Evolutionary conservation across 1,139 yeast species (phyloP).

Genomic region (Taiozyma sp.): DNA sequence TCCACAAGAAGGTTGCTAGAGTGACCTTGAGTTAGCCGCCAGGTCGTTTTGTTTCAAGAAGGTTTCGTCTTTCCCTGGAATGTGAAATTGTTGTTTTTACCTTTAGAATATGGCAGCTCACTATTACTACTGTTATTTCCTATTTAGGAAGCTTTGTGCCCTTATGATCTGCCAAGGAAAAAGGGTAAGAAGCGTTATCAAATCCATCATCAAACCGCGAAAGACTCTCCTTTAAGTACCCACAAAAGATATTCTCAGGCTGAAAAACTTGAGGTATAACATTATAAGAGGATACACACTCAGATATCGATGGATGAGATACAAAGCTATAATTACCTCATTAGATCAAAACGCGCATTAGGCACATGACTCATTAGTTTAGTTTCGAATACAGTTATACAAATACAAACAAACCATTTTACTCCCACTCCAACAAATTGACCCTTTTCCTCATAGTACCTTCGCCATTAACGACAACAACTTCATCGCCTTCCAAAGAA

Average conservation of each 20-base stretch:
- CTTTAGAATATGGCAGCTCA: not conserved
- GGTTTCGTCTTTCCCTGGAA: not conserved
- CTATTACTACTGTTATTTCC: not conserved
- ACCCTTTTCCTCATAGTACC: slow-evolving; percentile 48
- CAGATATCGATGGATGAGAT: no score
- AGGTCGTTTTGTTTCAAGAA: not conserved
- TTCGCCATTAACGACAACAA: slow-evolving; percentile 53
- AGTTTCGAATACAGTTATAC: not conserved
- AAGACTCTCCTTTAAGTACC: no score
- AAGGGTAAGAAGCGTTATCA: no score
- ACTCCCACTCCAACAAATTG: slow-evolving; percentile 45
- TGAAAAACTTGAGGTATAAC: no score
- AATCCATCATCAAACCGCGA: no score
- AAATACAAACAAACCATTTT: slow-evolving; percentile 1
- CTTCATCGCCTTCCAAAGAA: slow-evolving; percentile 58
- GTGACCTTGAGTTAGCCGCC: not conserved
- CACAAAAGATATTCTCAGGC: no score
- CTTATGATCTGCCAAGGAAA: no score
- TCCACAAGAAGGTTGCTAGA: not conserved
- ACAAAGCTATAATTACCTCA: no score
- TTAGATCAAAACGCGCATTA: no score
- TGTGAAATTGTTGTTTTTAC: not conserved
- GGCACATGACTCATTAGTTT: not conserved
- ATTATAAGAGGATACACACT: no score
- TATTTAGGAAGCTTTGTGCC: not conserved